Conservation (phyloP, 1,139 yeast genomes). For the Insectozyma bohioensis region DNA sequence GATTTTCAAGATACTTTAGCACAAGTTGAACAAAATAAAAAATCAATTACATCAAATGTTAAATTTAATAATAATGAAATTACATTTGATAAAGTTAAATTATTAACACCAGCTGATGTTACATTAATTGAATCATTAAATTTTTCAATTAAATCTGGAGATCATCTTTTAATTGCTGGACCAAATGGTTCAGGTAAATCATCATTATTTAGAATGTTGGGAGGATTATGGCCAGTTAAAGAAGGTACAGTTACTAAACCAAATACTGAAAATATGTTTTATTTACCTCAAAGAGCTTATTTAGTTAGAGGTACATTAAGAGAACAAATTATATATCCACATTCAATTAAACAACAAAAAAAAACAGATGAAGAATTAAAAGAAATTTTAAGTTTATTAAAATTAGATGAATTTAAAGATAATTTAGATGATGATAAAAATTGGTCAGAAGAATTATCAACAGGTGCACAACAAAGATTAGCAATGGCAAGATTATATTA, state of each 20-base stretch:
- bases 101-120: slow-evolving; percentile 84
- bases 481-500: slow-evolving; percentile 93
- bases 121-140: slow-evolving; percentile 64
- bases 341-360: slow-evolving; percentile 59
- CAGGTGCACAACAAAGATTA: slow-evolving; percentile 90
- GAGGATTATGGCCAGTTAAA: slow-evolving; percentile 90
- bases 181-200: slow-evolving; percentile 97
- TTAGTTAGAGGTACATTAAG: slow-evolving; percentile 70
- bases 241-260: slow-evolving; percentile 68
- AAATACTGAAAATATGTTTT: slow-evolving; percentile 68
- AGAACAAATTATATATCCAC: slow-evolving; percentile 90
- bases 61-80: slow-evolving; percentile 58
- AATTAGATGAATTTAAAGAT: slow-evolving; percentile 52
- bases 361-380: slow-evolving; percentile 61
- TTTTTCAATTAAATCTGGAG: slow-evolving; percentile 76
- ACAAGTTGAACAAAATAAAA: slow-evolving; percentile 40
- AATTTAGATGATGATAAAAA: slow-evolving; percentile 66
- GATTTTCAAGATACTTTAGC: slow-evolving; percentile 67
- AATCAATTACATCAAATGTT: slow-evolving; percentile 32
- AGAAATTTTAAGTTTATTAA: slow-evolving; percentile 59
- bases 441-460: slow-evolving; percentile 87
- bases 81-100: slow-evolving; percentile 69
- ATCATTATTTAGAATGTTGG: slow-evolving; percentile 82
- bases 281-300: slow-evolving; percentile 91
- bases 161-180: slow-evolving; percentile 86